These are phyloP conservation scores for Zygosaccharomyces bailii DNA, from an alignment of 805 yeast genomes.

Conservation along the genomic window DNA sequence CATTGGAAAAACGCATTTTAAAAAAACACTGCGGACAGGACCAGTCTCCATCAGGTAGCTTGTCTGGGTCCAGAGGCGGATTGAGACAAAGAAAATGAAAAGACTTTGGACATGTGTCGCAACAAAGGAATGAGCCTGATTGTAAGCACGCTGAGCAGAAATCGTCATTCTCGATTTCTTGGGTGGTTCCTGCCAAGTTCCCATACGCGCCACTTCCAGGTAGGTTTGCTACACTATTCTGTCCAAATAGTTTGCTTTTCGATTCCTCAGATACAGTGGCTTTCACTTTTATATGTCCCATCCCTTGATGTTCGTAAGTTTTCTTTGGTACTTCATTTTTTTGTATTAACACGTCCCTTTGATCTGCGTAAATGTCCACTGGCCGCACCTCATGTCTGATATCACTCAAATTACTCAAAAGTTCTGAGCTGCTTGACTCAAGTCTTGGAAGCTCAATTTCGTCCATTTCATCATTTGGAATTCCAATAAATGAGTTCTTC, in stretches of 20 bases:
- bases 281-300: constrained; percentile 16
- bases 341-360: constrained; percentile 13
- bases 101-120: constrained; percentile 89
- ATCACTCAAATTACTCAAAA: constrained; percentile 35
- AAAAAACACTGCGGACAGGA: constrained; percentile 72
- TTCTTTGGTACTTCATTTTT: constrained; percentile 9
- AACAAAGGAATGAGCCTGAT: constrained; percentile 84
- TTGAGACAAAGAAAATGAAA: constrained; percentile 89
- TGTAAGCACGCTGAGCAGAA: constrained; percentile 90
- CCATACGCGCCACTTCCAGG: constrained; percentile 19
- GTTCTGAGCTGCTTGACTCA: constrained; percentile 37
- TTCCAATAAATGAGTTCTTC: constrained; percentile 17
- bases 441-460: constrained; percentile 24
- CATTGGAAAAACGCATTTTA: constrained; percentile 36
- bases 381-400: constrained; percentile 26
- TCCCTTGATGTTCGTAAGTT: constrained; percentile 13
- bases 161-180: constrained; percentile 64
- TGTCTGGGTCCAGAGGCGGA: constrained; percentile 77
- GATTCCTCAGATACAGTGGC: constrained; percentile 21
- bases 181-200: constrained; percentile 25
- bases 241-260: constrained; percentile 45
- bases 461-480: constrained; percentile 16
- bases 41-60: constrained; percentile 88
- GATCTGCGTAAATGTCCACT: constrained; percentile 17
- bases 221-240: constrained; percentile 30